A percentile compares a stretch with the other conserved stretches of the same genome.
phyloP scores from a whole-genome alignment of 768 basidiomycete species.

The Tylopilus sp. region DNA sequence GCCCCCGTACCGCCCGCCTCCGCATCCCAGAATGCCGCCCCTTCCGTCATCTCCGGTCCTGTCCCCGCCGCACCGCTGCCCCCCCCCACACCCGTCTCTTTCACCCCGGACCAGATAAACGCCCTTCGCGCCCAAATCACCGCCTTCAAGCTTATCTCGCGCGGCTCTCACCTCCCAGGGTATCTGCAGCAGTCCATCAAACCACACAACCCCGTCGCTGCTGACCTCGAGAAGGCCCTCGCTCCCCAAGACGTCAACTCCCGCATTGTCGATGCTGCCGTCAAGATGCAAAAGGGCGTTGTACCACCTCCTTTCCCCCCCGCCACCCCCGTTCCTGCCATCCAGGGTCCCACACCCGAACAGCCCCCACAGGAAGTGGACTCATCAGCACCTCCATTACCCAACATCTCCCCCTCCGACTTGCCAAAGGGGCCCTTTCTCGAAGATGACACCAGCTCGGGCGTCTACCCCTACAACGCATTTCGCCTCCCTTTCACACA shows the following conservation, averaged over 20 bases:
- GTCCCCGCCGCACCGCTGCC: conserved; percentile 47
- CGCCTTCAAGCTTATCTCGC: conserved; percentile 70
- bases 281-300: conserved; percentile 63
- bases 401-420: conserved; percentile 50
- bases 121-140: conserved; percentile 80
- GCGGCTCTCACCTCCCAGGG: conserved; percentile 66
- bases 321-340: conserved; percentile 23
- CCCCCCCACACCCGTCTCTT: conserved; percentile 74
- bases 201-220: conserved; percentile 55
- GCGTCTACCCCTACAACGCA: conserved; percentile 91
- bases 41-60: conserved; percentile 48
- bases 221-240: conserved; percentile 63
- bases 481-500: conserved; percentile 82
- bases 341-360: conserved; percentile 27
- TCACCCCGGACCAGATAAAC: conserved; percentile 70
- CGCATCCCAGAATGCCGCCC: conserved; percentile 29
- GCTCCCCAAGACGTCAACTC: conserved; percentile 57
- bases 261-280: conserved; percentile 69
- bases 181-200: conserved; percentile 67
- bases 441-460: conserved; percentile 76
- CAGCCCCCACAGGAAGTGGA: conserved; percentile 54
- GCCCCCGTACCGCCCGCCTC: conserved; percentile 28
- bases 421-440: conserved; percentile 71
- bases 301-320: conserved; percentile 23
- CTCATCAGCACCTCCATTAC: conserved; percentile 26